Conservation (phyloP, 1,284 basidiomycete genomes). For the Malassezia vespertilionis region DNA sequence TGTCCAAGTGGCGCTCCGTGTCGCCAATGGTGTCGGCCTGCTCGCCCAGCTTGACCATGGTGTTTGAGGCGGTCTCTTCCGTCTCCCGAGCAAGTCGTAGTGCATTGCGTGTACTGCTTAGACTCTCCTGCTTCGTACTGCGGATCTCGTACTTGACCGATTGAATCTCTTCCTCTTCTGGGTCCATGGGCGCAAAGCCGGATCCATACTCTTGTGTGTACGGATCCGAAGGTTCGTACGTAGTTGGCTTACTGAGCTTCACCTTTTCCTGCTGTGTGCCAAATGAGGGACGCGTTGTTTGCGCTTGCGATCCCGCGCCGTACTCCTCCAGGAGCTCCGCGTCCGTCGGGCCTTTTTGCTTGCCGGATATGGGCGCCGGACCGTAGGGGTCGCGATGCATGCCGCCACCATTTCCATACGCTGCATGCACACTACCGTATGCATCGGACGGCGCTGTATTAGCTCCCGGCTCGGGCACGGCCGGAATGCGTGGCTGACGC, state of each 20-base stretch:
- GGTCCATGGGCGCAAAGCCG: conserved; percentile 41
- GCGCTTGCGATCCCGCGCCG: conserved; percentile 21
- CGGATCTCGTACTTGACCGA: conserved; percentile 88
- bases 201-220: neutral
- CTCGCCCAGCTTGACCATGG: conserved; percentile 73
- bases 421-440: neutral
- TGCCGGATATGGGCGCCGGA: too few species aligned
- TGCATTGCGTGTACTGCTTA: conserved; percentile 81
- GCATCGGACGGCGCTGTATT: neutral
- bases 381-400: too few species aligned
- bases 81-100: conserved; percentile 83
- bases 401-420: too few species aligned
- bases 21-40: conserved; percentile 76
- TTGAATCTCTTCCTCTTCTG: conserved; percentile 90
- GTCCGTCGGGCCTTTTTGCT: too few species aligned
- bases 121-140: conserved; percentile 82
- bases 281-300: too few species aligned
- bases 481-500: conserved; percentile 11
- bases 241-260: too few species aligned
- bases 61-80: conserved; percentile 85
- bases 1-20: conserved; percentile 88
- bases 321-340: conserved; percentile 42
- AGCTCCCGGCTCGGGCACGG: conserved; percentile 1
- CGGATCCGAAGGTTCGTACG: conserved; percentile 6
- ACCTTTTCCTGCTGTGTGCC: too few species aligned